Base-by-base conservation (phyloP, 2,329 filamentous ascomycete genomes). In the Dissoconium aciculare region DNA sequence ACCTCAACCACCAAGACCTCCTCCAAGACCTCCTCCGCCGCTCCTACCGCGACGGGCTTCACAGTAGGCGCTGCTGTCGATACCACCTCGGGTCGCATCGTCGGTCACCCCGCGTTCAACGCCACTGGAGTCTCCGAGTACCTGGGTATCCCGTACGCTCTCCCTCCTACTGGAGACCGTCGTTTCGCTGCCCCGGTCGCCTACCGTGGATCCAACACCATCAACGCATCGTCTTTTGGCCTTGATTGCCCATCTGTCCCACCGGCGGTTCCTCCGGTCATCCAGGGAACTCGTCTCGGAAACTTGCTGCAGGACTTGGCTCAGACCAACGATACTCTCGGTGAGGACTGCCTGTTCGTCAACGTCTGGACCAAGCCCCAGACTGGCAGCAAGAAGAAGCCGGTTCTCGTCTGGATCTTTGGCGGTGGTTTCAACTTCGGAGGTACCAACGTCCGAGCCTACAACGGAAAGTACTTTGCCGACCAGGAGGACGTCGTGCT, bases 91-190 rank as follows among this genome's bases (percentile, higher is more conserved):
- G 19, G 19, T n/a, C 8, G 8, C 19, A 23, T 23, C 19, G n/a
- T 23, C n/a, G 19, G 19, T n/a, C 19, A 23, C 19, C 19, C 19
- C 8, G 19, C 19, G 8, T n/a, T n/a, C 8, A 23, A 23, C 19
- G 19, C 19, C 19, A 8, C 19, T n/a, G 19, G n/a, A 8, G 19
- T 23, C 19, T 23, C 19, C 8, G 52, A 56, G 23, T 57, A 52
- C 30, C 33, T 57, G 11, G 54, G 53, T 11, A 52, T 56, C 19
- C 50, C 47, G 8, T 56, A 50, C 31, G 54, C 51, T 2, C 40
- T 49, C 35, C 43, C 52, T 11, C 52, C 54, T 6, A 33, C 50
- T 11, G 53, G 49, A 11, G 34, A 44, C 16, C 38, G 55, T 15
- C 44, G 53, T 21, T 57, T 54, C 34, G 49, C 46, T 17, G 21